Base-by-base conservation (phyloP, 805 yeast species). In the Lachancea quebecensis region DNA sequence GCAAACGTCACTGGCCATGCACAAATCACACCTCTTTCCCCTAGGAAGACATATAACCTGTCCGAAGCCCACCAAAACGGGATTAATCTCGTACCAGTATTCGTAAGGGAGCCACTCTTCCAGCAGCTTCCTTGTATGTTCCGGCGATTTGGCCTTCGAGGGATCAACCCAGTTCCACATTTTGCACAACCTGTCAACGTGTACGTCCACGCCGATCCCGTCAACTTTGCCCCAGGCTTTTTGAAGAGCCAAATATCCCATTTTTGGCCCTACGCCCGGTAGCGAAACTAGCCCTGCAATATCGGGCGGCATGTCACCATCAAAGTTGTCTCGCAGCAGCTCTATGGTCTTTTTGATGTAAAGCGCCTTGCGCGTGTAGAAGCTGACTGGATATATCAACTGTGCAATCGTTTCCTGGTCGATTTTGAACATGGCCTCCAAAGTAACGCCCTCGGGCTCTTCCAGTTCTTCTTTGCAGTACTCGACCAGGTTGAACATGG, bases 141-240 rank as follows among this genome's bases (percentile, higher is more conserved):
- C 96, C 0, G 97, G 96, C 11, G 79, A 82, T 36, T 74, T 68
- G 31, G 73, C 60, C 35, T 58, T 57, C 28, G 62, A 65, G 1
- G 62, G 54, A 28, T 68, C 63, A 2, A 79, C 84, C 96, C 96
- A 89, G 28, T 75, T 72, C 84, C 89, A 88, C 79, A 83, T 74
- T 46, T 78, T 79, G 0, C 89, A 79, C 48, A 89, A 67, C 43
- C 98, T 69, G 54, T 85, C 90, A 43, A 90, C 79, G 62, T 90
- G 98, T 2, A 87, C 90, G 60, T 90, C 98, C 10, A 90, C 96
- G 8, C 97, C 96, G n/a, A 90, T 86, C 0, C 97, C 97, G 43
- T 73, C 80, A 47, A 81, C 68, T 35, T 72, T 68, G 16, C 69
- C 68, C 96, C 96, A 89, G 0, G 93, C 95, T 35, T 78, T 75